These are phyloP conservation scores for Cylindrotheca fusiformis DNA, from an alignment of 108 stramenopile species.

Conservation along the genomic window DNA sequence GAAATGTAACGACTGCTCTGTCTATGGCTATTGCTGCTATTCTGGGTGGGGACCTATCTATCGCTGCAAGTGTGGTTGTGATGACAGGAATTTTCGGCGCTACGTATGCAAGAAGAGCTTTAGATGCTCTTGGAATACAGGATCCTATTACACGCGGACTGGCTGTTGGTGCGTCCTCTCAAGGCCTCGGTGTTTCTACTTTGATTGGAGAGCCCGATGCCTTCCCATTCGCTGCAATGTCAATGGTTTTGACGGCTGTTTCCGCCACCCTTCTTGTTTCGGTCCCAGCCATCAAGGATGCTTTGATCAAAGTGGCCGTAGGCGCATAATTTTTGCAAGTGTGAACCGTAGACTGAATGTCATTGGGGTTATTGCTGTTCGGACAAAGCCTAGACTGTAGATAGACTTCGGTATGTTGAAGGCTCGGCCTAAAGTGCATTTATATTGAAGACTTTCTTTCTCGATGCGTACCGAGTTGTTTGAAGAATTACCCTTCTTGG, in stretches of 20 bases:
- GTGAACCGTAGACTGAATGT: no score
- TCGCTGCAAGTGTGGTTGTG: conserved; percentile 85
- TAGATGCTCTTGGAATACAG: conserved; percentile 67
- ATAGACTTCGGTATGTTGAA: no score
- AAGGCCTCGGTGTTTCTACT: conserved; percentile 90
- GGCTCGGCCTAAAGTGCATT: no score
- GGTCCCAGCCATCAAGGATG: conserved; percentile 57
- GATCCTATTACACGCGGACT: conserved; percentile 88
- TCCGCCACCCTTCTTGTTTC: conserved; percentile 68
- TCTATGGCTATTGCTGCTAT: conserved; percentile 85
- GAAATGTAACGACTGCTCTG: conserved; percentile 90
- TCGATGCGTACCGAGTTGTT: no score
- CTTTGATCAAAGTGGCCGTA: conserved; percentile 43
- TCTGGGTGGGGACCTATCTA: conserved; percentile 78
- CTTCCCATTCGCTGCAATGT: conserved; percentile 92
- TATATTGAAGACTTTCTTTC: no score
- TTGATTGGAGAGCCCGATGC: conserved; percentile 87
- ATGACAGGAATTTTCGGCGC: conserved; percentile 90
- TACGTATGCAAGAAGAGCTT: conserved; percentile 73
- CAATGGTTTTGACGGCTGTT: conserved; percentile 89
- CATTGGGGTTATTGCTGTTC: no score
- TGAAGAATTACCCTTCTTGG: conserved; percentile 30
- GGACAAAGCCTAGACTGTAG: no score
- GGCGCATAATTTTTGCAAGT: background rate
- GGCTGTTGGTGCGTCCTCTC: conserved; percentile 86